Evolutionary conservation across 2,329 filamentous ascomycete genomes (phyloP).

Genomic region (Fusarium abutilonis): DNA sequence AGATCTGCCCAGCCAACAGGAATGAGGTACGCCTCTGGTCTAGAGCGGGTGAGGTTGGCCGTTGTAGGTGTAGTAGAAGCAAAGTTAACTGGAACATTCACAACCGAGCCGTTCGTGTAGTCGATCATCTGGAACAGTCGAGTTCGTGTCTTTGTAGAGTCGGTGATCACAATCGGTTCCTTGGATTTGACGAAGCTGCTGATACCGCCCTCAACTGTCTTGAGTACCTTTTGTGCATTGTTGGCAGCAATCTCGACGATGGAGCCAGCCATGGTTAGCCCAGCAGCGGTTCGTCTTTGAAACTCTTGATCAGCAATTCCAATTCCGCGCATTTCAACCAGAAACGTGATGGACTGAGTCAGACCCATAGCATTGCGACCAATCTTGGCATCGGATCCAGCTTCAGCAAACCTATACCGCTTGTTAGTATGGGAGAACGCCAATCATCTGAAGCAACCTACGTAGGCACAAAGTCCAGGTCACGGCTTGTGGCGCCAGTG

Average conservation of each 20-base stretch:
- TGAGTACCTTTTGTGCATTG: constrained; percentile 42
- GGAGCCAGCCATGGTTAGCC: constrained; percentile 42
- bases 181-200: constrained; percentile 43
- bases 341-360: constrained; percentile 46
- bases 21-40: constrained; percentile 47
- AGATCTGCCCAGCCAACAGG: constrained; percentile 45
- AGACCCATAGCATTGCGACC: constrained; percentile 47
- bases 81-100: constrained; percentile 44
- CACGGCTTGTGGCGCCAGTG: constrained; percentile 32
- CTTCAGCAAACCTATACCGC: constrained; percentile 40
- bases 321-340: constrained; percentile 48
- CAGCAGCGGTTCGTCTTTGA: constrained; percentile 45
- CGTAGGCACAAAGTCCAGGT: constrained; percentile 24
- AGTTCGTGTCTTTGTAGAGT: constrained; percentile 35
- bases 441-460: accelerated
- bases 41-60: constrained; percentile 46
- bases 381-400: constrained; percentile 45
- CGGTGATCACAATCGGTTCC: constrained; percentile 47
- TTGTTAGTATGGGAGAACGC: accelerated
- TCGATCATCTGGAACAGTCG: constrained; percentile 44
- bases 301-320: constrained; percentile 47
- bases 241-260: constrained; percentile 47
- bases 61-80: constrained; percentile 44
- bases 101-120: constrained; percentile 40
- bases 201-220: constrained; percentile 42